Evolutionary conservation across 2,329 filamentous ascomycete species (phyloP), one percentile per base, ranked within the genome.

Genomic region (Coniochaeta sp.): DNA sequence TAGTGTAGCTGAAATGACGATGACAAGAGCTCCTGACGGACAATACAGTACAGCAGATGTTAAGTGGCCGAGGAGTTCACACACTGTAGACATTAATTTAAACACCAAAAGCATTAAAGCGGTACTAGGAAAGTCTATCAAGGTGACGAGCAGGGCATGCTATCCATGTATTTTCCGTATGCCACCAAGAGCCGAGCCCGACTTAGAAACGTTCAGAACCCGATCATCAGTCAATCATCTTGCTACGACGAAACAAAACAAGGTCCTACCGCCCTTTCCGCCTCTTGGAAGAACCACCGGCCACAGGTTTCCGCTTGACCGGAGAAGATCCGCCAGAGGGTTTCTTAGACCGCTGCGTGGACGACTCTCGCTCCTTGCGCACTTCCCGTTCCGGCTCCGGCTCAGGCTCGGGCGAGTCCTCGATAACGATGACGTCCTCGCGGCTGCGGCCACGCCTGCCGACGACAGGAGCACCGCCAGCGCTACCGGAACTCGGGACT

Each of bases 361-460:
- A 65, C 47, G 67, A 67, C 55, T 72, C 72, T 61, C 75, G 57
- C 64, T 57, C 54, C 34, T n/a, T 36, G 54, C 54, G 54, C 16
- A 34, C 66, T 9, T n/a, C 38, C 34, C 65, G 60, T 59, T 60
- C 50, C 59, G 67, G 59, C 31, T 68, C 63, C 17, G 62, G 63
- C 8, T 65, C 59, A n/a, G 22, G 60, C 38, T 60, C 58, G 28
- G 19, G 59, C 17, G 68, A 66, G 31, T 68, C 69, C 52, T 72
- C 72, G 61, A 77, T 74, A 7, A 77, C 75, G 9, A 77, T 69
- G 17, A 77, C 73, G 43, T 74, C 72, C 57, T 74, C 73, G n/a
- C 69, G 69, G 63, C 71, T 69, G 24, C 69, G 63, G 19, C 59
- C 58, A 8, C 60, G 60, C 43, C 55, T 57, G 56, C 47, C 40